Evolutionary conservation across 208 protist species (phyloP), one percentile per base, ranked within the genome.

Genomic region (Acanthamoeba healyi): DNA sequence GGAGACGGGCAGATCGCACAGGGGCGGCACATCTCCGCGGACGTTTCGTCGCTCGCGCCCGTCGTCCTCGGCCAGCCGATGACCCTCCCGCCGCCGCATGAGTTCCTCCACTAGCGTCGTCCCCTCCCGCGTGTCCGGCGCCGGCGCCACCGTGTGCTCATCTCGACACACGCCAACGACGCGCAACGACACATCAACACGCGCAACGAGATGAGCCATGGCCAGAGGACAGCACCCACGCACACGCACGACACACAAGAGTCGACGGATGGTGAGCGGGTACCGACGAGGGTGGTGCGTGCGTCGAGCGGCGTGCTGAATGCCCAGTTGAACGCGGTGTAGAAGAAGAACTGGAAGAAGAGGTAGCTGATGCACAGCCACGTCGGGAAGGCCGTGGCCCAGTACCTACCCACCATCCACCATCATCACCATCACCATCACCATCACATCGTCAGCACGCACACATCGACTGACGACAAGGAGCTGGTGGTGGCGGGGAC

Each of bases 261-360:
- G 22, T 7, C 19, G 22, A 24, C 10, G 54, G 22, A 15, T 5
- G 22, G 54, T 4, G 19, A 74, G 65, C 2, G 36, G 1, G 67
- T 42, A 79, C 67, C 67, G 36, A 17, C 24, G 38, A 79, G 67
- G 1, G 67, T 79, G 36, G 67, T 79, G 67, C 67, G 67, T 9
- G 67, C 29, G 38, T 79, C 67, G 67, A 79, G 67, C 0, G 67
- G 67, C 36, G 34, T 79, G 32, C 36, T 46, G 22, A 29, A 44
- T 29, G 67, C 67, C 67, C 67, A 79, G 67, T 79, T 79, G 36
- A 79, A 32, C 12, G 67, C 67, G 10, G 67, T 44, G 67, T 79
- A 79, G 67, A 79, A 79, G 67, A 79, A 36, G 67, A 79, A 79
- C 67, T 79, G 67, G 67, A 79, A 79, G 67, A 46, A 79, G 38